Conservation (phyloP, 2,329 filamentous ascomycete genomes). For the Aureobasidium sp. region DNA sequence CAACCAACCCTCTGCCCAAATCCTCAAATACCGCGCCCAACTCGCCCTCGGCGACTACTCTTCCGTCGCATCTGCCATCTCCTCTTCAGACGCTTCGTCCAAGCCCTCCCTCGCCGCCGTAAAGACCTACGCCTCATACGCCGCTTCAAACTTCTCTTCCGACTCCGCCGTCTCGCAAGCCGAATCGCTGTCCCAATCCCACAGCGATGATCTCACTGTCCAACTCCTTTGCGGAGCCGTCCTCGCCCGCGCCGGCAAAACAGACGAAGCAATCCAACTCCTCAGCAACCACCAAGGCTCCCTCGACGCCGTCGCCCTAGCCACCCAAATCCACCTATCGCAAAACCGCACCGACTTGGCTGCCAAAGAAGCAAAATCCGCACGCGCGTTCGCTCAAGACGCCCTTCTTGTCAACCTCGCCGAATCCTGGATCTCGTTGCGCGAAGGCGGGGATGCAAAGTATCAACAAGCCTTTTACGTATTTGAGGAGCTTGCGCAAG, state of each 20-base stretch:
- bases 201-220: constrained; percentile 67
- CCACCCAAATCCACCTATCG: constrained; percentile 83
- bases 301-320: constrained; percentile 69
- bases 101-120: constrained; percentile 67
- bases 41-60: constrained; percentile 73
- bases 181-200: constrained; percentile 57
- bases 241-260: constrained; percentile 67
- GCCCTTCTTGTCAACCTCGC: constrained; percentile 87
- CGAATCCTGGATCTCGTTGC: constrained; percentile 88
- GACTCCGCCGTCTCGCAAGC: constrained; percentile 46
- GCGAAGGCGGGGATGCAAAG: constrained; percentile 88
- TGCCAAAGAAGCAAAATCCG: constrained; percentile 76
- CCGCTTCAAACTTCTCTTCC: constrained; percentile 22
- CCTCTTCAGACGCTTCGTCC: constrained; percentile 51
- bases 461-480: constrained; percentile 98
- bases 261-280: constrained; percentile 76
- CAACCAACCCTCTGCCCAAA: constrained; percentile 66
- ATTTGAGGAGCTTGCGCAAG: constrained; percentile 89
- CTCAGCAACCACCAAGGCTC: constrained; percentile 78
- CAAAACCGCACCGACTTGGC: constrained; percentile 90
- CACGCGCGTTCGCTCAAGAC: constrained; percentile 91
- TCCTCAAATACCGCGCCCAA: constrained; percentile 73
- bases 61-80: constrained; percentile 60
- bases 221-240: constrained; percentile 78
- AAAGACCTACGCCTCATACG: constrained; percentile 62